Evolutionary conservation across 2,329 filamentous ascomycete species (phyloP), one percentile per base, ranked within the genome.

Genomic region (Exophiala xenobiotica): DNA sequence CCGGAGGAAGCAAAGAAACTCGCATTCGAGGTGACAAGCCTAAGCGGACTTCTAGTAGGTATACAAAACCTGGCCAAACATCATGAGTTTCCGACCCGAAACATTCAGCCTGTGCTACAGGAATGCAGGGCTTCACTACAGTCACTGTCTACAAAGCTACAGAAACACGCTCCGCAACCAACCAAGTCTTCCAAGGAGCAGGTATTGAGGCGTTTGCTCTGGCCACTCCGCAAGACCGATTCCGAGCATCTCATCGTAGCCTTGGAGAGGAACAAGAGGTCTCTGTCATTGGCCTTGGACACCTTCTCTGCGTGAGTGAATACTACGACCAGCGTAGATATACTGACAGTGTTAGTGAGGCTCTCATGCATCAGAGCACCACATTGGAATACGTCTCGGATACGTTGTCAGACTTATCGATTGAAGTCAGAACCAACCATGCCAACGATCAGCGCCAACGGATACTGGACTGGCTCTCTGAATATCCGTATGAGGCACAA

Each of bases 31-130:
- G 47, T 57, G 19, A 47, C 55, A n/a, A 42, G 29, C 22, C 40
- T 57, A 22, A 57, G 53, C 35, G 55, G 55, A 6, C 40, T 57
- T 18, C 27, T 57, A 12, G 41, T 57, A 12, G 55, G 51, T 29
- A 35, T 57, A 1, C 55, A 55, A 24, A 45, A 39, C 2, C n/a
- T 55, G 22, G 43, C 46, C 19, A 42, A 49, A 18, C 44, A 52
- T 16, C 37, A 31, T 23, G 24, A 43, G 18, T 33, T 46, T 6
- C 40, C 45, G 14, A 31, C 12, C 6, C 41, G 37, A 14, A 37
- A 54, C 5, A 20, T 55, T 11, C 43, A 52, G n/a, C 12, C 18
- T 5, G 7, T 40, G 4, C 26, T 53, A 8, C 24, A 27, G 19
- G 37, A 53, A 26, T 57, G 41, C 33, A 38, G 42, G 33, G 7